Percentiles rank a stretch among this genome's conserved stretches.
phyloP scores from a whole-genome alignment of 202 grass and related monocot species.

The Cymbopogon flexuosus region DNA sequence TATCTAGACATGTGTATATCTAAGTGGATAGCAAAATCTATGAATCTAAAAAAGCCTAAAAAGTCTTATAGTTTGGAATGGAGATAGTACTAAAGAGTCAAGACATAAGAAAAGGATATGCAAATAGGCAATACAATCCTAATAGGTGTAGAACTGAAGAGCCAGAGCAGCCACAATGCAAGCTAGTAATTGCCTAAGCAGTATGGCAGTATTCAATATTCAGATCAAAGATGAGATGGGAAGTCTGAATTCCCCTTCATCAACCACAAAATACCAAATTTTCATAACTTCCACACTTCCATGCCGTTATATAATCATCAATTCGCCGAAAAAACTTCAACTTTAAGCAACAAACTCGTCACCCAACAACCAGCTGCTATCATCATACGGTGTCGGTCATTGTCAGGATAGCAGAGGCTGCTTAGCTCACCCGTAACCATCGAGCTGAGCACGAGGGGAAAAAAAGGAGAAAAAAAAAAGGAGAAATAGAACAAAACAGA shows the following conservation, averaged over 20 bases:
- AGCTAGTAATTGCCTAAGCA: not conserved
- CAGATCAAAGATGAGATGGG: constrained; percentile 7
- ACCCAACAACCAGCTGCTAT: constrained; percentile 2
- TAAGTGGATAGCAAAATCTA: not conserved
- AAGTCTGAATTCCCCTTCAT: constrained; percentile 9
- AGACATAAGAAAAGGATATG: not conserved
- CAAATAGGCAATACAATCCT: not conserved
- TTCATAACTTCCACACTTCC: constrained; percentile 3
- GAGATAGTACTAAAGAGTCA: not conserved
- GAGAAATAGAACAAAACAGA: not conserved
- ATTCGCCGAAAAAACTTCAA: constrained; percentile 3
- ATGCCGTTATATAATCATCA: not conserved
- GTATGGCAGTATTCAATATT: not conserved
- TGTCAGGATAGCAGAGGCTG: constrained; percentile 20
- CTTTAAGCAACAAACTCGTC: constrained; percentile 6
- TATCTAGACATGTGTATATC: not conserved
- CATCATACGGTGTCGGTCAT: constrained; percentile 14
- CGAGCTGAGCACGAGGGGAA: not conserved
- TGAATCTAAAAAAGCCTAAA: not conserved
- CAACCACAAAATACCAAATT: constrained; percentile 18
- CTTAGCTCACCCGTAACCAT: not conserved
- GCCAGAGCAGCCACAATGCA: not conserved
- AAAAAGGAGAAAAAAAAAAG: no score
- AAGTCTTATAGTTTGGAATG: not conserved
- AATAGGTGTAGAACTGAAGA: not conserved